Evolutionary conservation across 2,329 filamentous ascomycete genomes (phyloP), one percentile per base, ranked within the genome.

Genomic region (Talaromyces piceae): DNA sequence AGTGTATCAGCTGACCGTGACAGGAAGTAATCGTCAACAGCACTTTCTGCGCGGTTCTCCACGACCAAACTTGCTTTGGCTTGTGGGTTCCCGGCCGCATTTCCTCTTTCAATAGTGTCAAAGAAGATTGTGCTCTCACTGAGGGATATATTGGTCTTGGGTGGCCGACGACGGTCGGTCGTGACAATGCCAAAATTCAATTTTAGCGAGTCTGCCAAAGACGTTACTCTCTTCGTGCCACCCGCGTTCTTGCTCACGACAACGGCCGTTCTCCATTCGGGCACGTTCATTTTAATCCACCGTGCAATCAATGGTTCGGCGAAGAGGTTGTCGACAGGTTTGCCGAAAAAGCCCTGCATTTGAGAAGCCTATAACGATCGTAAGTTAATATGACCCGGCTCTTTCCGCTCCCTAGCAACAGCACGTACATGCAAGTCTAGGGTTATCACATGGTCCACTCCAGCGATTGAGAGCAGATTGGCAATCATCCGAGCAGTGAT

Each of bases 301-400:
- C 89, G 87, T 49, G 91, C 90, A 63, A 98, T 89, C 57, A 97
- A 80, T 13, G 93, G 91, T 69, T 98, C 93, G 47, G 93, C 93
- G 61, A 95, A 89, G 49, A 98, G 83, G 65, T 98, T 97, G 71
- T 98, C 93, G 54, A 98, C 91, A 0, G 93, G 93, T 61, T 91
- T 95, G 65, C 88, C 88, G 79, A 98, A 98, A 75, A 98, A 98
- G 53, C 93, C 93, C 73, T 98, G 93, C 89, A 97, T 97, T 74
- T 97, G 93, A n/a, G 87, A 90, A 49, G 88, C 88, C 72, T 75
- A 55, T 49, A 26, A 33, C 23, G 30, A 11, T 18, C n/a, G n/a
- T n/a, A n/a, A n/a, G n/a, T n/a, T n/a, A n/a, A n/a, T n/a, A n/a
- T n/a, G n/a, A n/a, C n/a, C n/a, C n/a, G n/a, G n/a, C n/a, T n/a